These are phyloP conservation scores for Claviceps africana DNA, from an alignment of 2,329 filamentous ascomycete species.

Conservation along the genomic window DNA sequence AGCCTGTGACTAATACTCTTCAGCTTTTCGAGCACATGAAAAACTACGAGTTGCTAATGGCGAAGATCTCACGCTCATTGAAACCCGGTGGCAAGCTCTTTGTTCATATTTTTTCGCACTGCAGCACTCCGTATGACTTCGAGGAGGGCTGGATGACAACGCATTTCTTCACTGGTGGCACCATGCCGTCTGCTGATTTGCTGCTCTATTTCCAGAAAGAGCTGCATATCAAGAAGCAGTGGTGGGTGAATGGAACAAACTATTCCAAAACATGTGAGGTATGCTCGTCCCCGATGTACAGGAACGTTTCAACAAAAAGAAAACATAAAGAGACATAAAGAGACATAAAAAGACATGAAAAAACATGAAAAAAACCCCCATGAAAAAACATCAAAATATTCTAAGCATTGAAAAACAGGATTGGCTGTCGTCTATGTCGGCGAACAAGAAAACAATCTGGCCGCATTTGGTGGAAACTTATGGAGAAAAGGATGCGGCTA, in stretches of 20 bases:
- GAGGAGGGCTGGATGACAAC: slow-evolving; percentile 62
- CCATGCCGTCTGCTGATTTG: slow-evolving; percentile 55
- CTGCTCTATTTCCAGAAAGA: slow-evolving; percentile 53
- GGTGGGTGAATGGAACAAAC: slow-evolving; percentile 57
- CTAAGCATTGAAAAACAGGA: slow-evolving; percentile 23
- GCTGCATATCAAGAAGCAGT: slow-evolving; percentile 45
- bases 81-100: slow-evolving; percentile 53
- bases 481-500: slow-evolving; percentile 41
- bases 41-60: slow-evolving; percentile 54
- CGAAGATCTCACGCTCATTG: slow-evolving; percentile 45
- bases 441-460: slow-evolving; percentile 47
- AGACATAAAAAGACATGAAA: not conserved
- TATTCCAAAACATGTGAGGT: slow-evolving; percentile 59
- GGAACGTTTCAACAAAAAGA: not conserved
- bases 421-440: slow-evolving; percentile 48
- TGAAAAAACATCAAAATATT: not conserved
- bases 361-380: not conserved
- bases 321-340: not conserved
- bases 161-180: slow-evolving; percentile 60
- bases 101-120: slow-evolving; percentile 54
- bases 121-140: slow-evolving; percentile 53
- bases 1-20: not conserved
- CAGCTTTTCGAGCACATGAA: slow-evolving; percentile 66
- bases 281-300: slow-evolving; percentile 11
- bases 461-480: slow-evolving; percentile 51